Percentiles rank a stretch among this genome's conserved stretches.
Evolutionary conservation across 1,284 basidiomycete genomes (phyloP).

Genomic region (Testicularia cyperi): DNA sequence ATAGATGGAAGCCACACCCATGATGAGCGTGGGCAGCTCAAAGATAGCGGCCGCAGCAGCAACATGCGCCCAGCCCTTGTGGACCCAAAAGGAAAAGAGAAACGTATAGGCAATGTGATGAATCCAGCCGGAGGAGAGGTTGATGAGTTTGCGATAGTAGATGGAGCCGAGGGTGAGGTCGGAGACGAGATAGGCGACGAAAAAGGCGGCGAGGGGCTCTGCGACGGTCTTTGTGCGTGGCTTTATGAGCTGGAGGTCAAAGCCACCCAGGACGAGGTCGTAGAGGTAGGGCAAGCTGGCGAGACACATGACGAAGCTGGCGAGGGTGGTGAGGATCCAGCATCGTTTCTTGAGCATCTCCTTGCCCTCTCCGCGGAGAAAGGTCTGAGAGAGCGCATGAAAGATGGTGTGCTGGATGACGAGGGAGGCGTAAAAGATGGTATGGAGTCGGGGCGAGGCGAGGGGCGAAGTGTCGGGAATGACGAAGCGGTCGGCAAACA

Average conservation of each 20-base stretch:
- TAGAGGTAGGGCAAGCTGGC: constrained; percentile 50
- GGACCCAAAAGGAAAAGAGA: constrained; percentile 47
- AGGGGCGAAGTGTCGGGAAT: constrained; percentile 22
- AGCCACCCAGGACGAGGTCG: constrained; percentile 44
- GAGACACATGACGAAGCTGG: constrained; percentile 48
- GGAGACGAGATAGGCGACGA: constrained; percentile 54
- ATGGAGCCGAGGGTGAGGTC: constrained; percentile 53
- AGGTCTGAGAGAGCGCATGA: constrained; percentile 41
- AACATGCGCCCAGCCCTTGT: constrained; percentile 48
- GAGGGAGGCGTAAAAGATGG: constrained; percentile 40
- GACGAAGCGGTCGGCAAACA: constrained; percentile 31
- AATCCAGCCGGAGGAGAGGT: constrained; percentile 56
- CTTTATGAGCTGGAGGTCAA: constrained; percentile 43
- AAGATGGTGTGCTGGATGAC: constrained; percentile 49
- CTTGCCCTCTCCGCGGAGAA: constrained; percentile 36
- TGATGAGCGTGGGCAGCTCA: constrained; percentile 57
- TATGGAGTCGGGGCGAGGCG: constrained; percentile 17
- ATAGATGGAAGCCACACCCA: constrained; percentile 53
- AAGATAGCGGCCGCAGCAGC: constrained; percentile 51
- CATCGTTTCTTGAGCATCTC: constrained; percentile 53
- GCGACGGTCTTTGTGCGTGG: constrained; percentile 40
- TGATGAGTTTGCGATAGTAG: constrained; percentile 56
- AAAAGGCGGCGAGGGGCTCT: constrained; percentile 50
- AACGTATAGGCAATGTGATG: constrained; percentile 56
- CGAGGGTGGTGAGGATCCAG: constrained; percentile 58